These are phyloP conservation scores for Floccularia luteovirens DNA, from an alignment of 768 basidiomycete species.

Conservation along the genomic window DNA sequence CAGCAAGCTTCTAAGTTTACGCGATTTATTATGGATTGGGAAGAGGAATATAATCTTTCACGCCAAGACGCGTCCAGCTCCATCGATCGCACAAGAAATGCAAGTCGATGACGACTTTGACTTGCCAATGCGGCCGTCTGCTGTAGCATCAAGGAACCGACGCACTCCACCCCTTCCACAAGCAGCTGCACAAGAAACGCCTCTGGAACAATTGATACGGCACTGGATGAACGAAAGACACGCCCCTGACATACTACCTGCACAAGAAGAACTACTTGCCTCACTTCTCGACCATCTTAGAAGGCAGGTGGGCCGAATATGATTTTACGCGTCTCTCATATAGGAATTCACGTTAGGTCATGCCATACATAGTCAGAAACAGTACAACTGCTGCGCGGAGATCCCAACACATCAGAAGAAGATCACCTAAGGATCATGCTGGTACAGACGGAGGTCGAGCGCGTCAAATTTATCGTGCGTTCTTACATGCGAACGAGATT, in stretches of 20 bases:
- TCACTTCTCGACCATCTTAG: constrained; percentile 68
- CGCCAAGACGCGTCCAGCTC: constrained; percentile 12
- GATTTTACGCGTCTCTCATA: constrained; percentile 7
- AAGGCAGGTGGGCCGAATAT: constrained; percentile 67
- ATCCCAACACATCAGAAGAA: constrained; percentile 83
- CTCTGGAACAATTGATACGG: constrained; percentile 62
- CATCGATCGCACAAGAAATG: constrained; percentile 25
- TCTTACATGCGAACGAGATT: constrained; percentile 84
- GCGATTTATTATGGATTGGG: constrained; percentile 25
- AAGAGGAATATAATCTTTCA: constrained; percentile 24
- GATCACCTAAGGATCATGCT: constrained; percentile 92
- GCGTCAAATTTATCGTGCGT: constrained; percentile 87
- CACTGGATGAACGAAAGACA: constrained; percentile 86
- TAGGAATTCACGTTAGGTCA: constrained; percentile 3
- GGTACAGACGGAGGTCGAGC: constrained; percentile 90
- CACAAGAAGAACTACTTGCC: constrained; percentile 61
- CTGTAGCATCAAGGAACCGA: constrained; percentile 5
- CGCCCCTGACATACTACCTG: constrained; percentile 71
- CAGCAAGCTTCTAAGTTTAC: no score
- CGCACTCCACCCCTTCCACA: constrained; percentile 7
- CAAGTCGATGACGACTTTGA: constrained; percentile 27
- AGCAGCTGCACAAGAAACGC: constrained; percentile 37
- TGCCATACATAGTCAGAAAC: constrained; percentile 54
- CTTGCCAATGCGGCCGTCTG: constrained; percentile 20
- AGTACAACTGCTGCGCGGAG: constrained; percentile 68